Evolutionary conservation across 1,284 basidiomycete genomes (phyloP).

Genomic region (Fomitopsis palustris): DNA sequence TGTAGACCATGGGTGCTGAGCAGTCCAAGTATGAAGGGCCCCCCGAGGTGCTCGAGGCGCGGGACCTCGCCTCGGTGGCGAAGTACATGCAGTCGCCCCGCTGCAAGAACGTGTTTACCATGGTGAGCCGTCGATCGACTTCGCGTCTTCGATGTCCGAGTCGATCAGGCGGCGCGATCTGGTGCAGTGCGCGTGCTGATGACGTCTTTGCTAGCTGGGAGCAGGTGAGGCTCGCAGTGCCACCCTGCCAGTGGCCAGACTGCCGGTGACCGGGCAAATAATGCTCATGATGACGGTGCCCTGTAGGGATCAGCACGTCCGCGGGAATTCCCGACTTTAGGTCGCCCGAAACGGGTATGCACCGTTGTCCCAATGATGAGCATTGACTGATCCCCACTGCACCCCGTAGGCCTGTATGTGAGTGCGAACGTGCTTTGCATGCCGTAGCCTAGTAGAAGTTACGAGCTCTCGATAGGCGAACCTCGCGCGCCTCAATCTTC

Average conservation of each 20-base stretch:
- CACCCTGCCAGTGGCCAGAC: too few species aligned
- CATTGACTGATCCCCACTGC: not conserved
- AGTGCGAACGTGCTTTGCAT: conserved; percentile 14
- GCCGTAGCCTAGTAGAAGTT: not conserved
- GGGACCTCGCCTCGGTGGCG: conserved; percentile 46
- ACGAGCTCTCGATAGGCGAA: conserved; percentile 51
- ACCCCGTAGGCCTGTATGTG: conserved; percentile 50
- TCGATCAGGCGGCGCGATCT: not conserved
- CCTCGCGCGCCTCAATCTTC: conserved; percentile 67
- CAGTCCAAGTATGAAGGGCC: conserved; percentile 19
- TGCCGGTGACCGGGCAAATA: too few species aligned
- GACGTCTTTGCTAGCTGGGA: conserved; percentile 43
- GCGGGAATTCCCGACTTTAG: conserved; percentile 82
- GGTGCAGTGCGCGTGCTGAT: not conserved
- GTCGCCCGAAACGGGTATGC: conserved; percentile 68
- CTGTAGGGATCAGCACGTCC: conserved; percentile 68
- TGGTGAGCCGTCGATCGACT: conserved; percentile 51
- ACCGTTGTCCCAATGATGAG: not conserved
- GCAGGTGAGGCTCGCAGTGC: conserved; percentile 44
- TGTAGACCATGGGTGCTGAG: conserved; percentile 19
- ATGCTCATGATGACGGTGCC: not conserved
- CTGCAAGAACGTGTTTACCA: conserved; percentile 67
- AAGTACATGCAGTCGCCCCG: conserved; percentile 64
- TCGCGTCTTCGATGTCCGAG: too few species aligned
- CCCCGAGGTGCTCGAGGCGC: conserved; percentile 29